These are phyloP conservation scores for Monosporascus sp. DNA, from an alignment of 2,329 filamentous ascomycete species.

Conservation along the genomic window DNA sequence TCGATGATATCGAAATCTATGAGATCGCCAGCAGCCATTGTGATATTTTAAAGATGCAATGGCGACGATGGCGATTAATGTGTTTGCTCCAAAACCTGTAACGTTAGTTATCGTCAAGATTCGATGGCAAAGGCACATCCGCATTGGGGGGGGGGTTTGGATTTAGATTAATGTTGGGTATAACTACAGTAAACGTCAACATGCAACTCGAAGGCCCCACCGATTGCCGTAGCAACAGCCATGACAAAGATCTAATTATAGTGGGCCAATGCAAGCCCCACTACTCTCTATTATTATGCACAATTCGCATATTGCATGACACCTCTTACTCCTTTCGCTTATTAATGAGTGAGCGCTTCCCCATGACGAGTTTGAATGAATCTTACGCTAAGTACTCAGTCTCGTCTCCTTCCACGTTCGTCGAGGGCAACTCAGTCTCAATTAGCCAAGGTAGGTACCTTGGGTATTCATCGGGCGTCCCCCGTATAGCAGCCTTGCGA, in stretches of 20 bases:
- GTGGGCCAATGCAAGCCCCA: background rate
- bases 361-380: no score
- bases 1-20: conserved; percentile 90
- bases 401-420: no score
- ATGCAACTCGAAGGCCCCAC: background rate
- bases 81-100: conserved; percentile 9
- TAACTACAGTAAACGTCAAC: background rate
- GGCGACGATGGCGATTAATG: conserved; percentile 8
- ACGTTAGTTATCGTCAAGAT: conserved; percentile 20
- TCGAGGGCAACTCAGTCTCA: no score
- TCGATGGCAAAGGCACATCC: background rate
- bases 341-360: no score
- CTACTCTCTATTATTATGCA: no score
- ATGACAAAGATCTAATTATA: background rate
- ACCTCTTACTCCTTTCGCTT: no score
- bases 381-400: no score
- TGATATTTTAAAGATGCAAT: conserved; percentile 18
- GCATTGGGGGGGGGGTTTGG: background rate
- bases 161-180: background rate
- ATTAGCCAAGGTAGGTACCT: no score
- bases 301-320: no score
- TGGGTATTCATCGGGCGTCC: no score
- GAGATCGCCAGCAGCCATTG: conserved; percentile 48
- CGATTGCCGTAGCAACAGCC: background rate
- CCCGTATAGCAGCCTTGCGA: no score